Base-by-base conservation (phyloP, 257 asterid genomes). In the Knoxia roxburghii region DNA sequence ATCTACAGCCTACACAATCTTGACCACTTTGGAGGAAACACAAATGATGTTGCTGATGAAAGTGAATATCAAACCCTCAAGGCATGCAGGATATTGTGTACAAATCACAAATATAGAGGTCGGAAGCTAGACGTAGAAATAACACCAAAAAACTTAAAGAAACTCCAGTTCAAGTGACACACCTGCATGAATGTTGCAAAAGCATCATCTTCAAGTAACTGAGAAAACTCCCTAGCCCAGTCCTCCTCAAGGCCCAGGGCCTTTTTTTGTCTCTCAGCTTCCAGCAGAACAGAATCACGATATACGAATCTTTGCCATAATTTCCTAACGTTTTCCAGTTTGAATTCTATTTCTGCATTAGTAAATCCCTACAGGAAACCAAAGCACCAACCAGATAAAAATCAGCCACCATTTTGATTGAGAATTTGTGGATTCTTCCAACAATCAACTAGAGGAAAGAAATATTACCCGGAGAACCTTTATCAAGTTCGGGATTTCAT, bases 301-400 rank as follows among this genome's bases (percentile, higher is more conserved):
- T 94, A 94, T 80, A 88, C 51, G 83, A 88, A 94, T 78, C 99
- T 85, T 73, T 82, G 99, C 97, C 99, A 90, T 55, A 90, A 83
- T 73, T 79, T 90, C 77, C 71, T 91, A 74, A 94, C 89, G 65
- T 90, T 90, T 45, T 83, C 82, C 84, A 88, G 46, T 72, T 84
- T 94, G 74, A 78, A 59, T 71, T 94, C 89, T 56, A 88, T 80
- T 73, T 90, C 99, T n/a, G 88, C 86, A 82, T 85, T 95, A 46
- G 85, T 85, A 70, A 88, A 75, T 57, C 83, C 74, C 99, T 94
- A 58, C 61, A 71, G 18, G 56, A 83, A 73, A 29, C 50, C 61
- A 73, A 68, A 58, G 58, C 70, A 33, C 59, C 65, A 67, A 41
- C 68, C n/a, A 26, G 66, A 72, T 73, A 64, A 40, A 55, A 30